Base-by-base conservation (phyloP, 192 early-diverging fungal species). In the Chytriomyces sp. region DNA sequence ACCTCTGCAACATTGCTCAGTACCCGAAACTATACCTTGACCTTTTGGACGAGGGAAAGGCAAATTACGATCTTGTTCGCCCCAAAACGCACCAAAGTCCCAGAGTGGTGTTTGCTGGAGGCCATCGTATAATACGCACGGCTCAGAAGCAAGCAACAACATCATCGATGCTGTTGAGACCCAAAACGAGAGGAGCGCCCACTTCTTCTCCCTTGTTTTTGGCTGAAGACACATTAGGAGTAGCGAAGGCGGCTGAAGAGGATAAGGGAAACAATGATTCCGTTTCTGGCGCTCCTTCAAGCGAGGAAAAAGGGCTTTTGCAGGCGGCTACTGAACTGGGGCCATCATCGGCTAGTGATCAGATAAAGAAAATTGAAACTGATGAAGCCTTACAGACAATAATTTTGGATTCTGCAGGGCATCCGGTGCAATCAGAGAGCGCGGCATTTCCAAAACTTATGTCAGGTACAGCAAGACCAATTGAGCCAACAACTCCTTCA, bases 1-100 rank as follows among this genome's bases (percentile, higher is more conserved):
- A 85, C 53, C 73, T 85, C n/a, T 40, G 64, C 38, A 83, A 79
- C 68, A 83, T 83, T 44, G 56, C 81, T 5, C 39, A 49, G 17
- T 85, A 80, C 70, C 84, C 84, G 0, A 38, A 75, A 25, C 70
- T 59, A 17, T 85, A 80, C 61, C 39, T 74, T 6, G 68, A 74
- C 26, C 69, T 55, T 5, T 33, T 68, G 2, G 65, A 55, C 6
- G 65, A 68, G 33, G 65, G 65, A 30, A 68, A 68, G 34, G 5
- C 19, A 19, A 52, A 68, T 53, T 68, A 68, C 25, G 65, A 68
- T 55, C 49, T 68, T 7, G 65, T 68, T 34, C 49, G 65, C 30
- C 65, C 65, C 6, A 52, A 39, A 55, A 68, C 65, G 32, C 65
- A 68, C n/a, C 34, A 68, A 25, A 55, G 25, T 33, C 19, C 52